These are phyloP conservation scores for Fraxinus floribunda DNA, from an alignment of 305 asterid species.

Conservation along the genomic window DNA sequence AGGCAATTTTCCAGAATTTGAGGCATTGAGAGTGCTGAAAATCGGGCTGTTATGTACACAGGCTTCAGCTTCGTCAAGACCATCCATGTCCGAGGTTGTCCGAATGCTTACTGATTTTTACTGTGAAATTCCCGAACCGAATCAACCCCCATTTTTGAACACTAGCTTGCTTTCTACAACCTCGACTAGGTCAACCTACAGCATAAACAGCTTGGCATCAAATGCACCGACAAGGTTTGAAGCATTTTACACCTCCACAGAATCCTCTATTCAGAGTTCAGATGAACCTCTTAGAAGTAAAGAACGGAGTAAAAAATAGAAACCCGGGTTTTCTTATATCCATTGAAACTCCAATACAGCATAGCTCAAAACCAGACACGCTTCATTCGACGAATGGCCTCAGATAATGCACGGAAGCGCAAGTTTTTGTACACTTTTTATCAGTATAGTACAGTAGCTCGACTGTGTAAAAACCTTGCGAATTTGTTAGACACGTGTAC, in stretches of 20 bases:
- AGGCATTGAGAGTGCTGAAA: constrained; percentile 40
- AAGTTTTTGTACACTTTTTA: neutral
- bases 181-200: constrained; percentile 46
- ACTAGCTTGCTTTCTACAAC: constrained; percentile 24
- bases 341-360: neutral
- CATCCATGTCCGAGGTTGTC: constrained; percentile 60
- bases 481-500: neutral
- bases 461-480: constrained; percentile 8
- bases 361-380: neutral
- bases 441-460: neutral
- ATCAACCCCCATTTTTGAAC: constrained; percentile 61
- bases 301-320: constrained; percentile 25
- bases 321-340: neutral
- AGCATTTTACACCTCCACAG: constrained; percentile 38
- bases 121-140: constrained; percentile 52
- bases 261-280: constrained; percentile 42
- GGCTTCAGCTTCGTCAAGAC: constrained; percentile 51
- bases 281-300: constrained; percentile 36
- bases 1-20: constrained; percentile 40
- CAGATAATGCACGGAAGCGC: neutral
- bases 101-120: constrained; percentile 48
- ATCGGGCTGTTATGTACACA: constrained; percentile 64
- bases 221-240: constrained; percentile 28
- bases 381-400: neutral
- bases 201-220: constrained; percentile 35